Percentiles rank a stretch among this genome's conserved stretches.
Evolutionary conservation across 176 grass and related monocot species (phyloP).

Genomic region (Oryza brachyantha): DNA sequence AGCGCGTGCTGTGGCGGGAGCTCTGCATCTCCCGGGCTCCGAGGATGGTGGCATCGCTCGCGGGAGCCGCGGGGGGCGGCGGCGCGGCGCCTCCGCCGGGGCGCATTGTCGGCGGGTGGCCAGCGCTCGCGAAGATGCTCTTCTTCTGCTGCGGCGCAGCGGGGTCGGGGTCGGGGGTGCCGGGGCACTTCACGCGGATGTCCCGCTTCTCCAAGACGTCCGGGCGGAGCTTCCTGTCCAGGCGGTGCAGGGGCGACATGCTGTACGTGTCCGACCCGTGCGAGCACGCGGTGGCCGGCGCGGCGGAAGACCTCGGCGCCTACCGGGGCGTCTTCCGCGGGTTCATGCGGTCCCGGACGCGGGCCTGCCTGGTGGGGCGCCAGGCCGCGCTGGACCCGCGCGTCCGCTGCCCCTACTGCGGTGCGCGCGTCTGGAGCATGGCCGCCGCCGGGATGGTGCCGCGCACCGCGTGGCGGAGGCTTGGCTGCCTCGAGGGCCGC

Average conservation of each 20-base stretch:
- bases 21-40: slow-evolving; percentile 74
- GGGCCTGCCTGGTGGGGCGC: slow-evolving; percentile 50
- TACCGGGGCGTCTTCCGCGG: slow-evolving; percentile 81
- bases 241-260: slow-evolving; percentile 60
- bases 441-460: slow-evolving; percentile 60
- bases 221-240: slow-evolving; percentile 67
- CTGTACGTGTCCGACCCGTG: slow-evolving; percentile 86
- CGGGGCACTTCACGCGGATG: slow-evolving; percentile 48
- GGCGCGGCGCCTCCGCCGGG: neutral
- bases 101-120: slow-evolving; percentile 73
- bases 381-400: slow-evolving; percentile 55
- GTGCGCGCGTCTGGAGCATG: slow-evolving; percentile 89
- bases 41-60: slow-evolving; percentile 55
- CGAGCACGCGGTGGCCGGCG: slow-evolving; percentile 50
- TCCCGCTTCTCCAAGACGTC: slow-evolving; percentile 92
- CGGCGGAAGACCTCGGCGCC: slow-evolving; percentile 45
- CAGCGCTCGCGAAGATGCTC: slow-evolving; percentile 74
- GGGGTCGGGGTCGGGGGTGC: neutral
- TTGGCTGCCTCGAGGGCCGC: slow-evolving; percentile 46
- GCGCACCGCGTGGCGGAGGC: slow-evolving; percentile 49
- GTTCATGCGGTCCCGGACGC: slow-evolving; percentile 70
- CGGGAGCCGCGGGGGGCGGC: neutral
- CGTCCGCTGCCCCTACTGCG: slow-evolving; percentile 70
- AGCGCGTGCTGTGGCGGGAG: slow-evolving; percentile 85
- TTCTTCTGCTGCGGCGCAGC: slow-evolving; percentile 70